Conservation (phyloP, 441 rosid genomes). For the Flueggea neowawraea region DNA sequence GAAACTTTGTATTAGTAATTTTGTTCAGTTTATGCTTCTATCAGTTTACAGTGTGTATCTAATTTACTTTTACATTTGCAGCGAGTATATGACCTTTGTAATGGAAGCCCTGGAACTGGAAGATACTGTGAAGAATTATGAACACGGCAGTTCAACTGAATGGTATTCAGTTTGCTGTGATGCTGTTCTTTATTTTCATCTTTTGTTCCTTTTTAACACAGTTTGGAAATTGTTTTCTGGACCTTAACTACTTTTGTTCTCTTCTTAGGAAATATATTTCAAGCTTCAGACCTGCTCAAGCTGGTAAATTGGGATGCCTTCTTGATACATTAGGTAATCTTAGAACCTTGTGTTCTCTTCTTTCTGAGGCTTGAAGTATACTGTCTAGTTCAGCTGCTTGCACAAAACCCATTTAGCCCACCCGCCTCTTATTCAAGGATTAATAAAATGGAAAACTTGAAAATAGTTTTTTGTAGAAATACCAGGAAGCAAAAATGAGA, state of each 20-base stretch:
- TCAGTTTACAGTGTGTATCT: constrained; percentile 8
- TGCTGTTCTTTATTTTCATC: constrained; percentile 15
- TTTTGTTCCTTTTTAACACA: constrained; percentile 7
- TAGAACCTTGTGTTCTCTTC: neutral
- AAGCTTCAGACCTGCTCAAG: constrained; percentile 70
- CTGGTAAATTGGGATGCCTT: constrained; percentile 59
- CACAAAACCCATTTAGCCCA: too few relatives aligned
- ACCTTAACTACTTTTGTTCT: constrained; percentile 16
- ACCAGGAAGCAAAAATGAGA: too few relatives aligned
- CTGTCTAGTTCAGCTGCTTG: too few relatives aligned
- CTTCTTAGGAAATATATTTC: constrained; percentile 83
- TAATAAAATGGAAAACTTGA: too few relatives aligned
- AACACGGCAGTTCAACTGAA: constrained; percentile 78
- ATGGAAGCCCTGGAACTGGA: constrained; percentile 88
- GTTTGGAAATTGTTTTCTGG: constrained; percentile 2
- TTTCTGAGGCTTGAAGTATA: too few relatives aligned
- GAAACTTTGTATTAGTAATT: too few relatives aligned
- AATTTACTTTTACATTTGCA: constrained; percentile 33
- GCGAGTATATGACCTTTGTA: constrained; percentile 87
- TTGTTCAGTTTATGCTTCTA: neutral
- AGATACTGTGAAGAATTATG: constrained; percentile 90
- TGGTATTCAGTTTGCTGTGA: constrained; percentile 49
- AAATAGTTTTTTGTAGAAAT: too few relatives aligned
- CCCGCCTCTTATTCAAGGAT: too few relatives aligned
- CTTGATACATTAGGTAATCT: constrained; percentile 69